A percentile compares a stretch with the other conserved stretches of the same genome.
Conservation (phyloP, 129 eudicot genomes). For the Scalesia atractyloides region DNA sequence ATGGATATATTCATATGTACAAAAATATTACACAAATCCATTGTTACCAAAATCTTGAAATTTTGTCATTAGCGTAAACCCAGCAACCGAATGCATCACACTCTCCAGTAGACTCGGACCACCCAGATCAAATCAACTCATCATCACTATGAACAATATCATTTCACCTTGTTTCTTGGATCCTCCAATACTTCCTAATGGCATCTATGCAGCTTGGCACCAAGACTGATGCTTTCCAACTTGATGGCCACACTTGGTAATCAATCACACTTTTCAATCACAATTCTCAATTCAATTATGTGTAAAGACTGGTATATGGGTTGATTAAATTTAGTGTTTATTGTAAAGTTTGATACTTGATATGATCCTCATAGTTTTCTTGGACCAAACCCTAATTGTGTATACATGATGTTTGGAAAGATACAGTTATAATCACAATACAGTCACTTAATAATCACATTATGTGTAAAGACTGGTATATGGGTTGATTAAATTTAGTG, state of each 20-base stretch:
- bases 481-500: background rate
- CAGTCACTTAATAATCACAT: no score
- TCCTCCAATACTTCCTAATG: conserved; percentile 26
- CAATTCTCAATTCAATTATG: no score
- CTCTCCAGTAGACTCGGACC: conserved; percentile 42
- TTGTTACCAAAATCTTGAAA: conserved; percentile 1
- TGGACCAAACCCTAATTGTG: background rate
- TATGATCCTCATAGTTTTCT: background rate
- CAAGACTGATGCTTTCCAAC: conserved; percentile 58
- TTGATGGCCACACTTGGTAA: conserved; percentile 60
- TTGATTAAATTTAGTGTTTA: background rate
- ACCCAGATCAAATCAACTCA: conserved; percentile 1
- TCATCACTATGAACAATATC: background rate
- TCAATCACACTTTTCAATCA: background rate
- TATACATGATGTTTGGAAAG: background rate
- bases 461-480: background rate
- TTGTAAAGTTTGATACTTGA: background rate
- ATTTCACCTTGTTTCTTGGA: conserved; percentile 17
- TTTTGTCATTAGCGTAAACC: conserved; percentile 15
- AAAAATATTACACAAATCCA: background rate
- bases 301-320: background rate
- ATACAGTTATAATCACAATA: background rate
- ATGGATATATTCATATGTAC: no score
- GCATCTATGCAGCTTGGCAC: conserved; percentile 66
- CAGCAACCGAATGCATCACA: conserved; percentile 17